Conservation (phyloP, 1,284 basidiomycete species). For the Pascua sp. region DNA sequence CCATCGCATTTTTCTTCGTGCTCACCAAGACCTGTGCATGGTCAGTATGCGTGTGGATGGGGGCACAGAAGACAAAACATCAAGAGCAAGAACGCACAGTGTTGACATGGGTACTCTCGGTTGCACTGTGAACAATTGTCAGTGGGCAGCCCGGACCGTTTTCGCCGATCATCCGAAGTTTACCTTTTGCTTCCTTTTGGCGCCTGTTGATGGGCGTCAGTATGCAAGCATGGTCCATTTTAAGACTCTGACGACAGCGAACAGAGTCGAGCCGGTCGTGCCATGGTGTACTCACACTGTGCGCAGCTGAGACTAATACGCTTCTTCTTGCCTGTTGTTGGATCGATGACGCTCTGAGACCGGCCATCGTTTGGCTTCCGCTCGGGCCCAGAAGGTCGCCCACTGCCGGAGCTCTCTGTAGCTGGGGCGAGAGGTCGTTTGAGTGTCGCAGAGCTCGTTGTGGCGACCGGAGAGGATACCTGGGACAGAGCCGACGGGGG, state of each 20-base stretch:
- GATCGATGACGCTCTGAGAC: slow-evolving; percentile 19
- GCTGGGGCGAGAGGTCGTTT: slow-evolving; percentile 11
- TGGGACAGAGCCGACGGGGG: slow-evolving; percentile 28
- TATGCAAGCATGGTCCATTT: neutral
- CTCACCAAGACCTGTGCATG: slow-evolving; percentile 13
- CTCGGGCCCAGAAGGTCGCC: slow-evolving; percentile 12
- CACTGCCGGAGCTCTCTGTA: slow-evolving; percentile 3
- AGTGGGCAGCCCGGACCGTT: neutral
- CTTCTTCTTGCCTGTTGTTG: slow-evolving; percentile 44
- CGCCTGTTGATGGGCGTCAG: slow-evolving; percentile 28
- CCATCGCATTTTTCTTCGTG: too few relatives aligned
- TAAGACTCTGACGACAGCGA: too few relatives aligned
- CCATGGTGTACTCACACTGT: slow-evolving; percentile 38
- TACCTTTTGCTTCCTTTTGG: slow-evolving; percentile 49
- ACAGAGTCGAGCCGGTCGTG: neutral
- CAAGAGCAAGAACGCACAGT: slow-evolving; percentile 33
- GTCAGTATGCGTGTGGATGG: neutral
- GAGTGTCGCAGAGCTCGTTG: slow-evolving; percentile 7
- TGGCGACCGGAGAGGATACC: slow-evolving; percentile 22
- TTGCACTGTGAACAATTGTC: slow-evolving; percentile 36
- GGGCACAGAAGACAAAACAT: neutral
- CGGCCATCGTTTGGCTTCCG: slow-evolving; percentile 22
- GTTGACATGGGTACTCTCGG: slow-evolving; percentile 50
- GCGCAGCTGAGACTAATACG: slow-evolving; percentile 48
- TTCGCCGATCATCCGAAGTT: neutral